Base-by-base conservation (phyloP, 2,329 filamentous ascomycete genomes). In the Davidsoniella virescens region DNA sequence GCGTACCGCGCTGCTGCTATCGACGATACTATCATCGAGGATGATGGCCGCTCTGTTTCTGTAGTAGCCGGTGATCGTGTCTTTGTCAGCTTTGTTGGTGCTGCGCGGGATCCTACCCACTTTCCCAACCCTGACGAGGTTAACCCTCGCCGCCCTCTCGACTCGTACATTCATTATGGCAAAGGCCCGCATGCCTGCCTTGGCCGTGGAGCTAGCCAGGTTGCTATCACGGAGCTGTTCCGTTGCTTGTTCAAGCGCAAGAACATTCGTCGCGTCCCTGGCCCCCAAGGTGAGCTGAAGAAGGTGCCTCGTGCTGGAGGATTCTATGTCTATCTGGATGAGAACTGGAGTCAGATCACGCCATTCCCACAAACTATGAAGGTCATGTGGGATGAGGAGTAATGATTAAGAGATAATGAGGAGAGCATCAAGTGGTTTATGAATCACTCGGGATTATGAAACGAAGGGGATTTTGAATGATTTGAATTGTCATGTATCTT, bases 181-280 rank as follows among this genome's bases (percentile, higher is more conserved):
- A 66, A 71, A 1, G 82, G 80, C 0, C 71, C 79, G 4, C 76
- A 84, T 57, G 67, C 72, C 2, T 79, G 75, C 53, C 67, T 86
- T 0, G 81, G 80, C 1, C 69, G 69, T 23, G 73, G 79, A 14
- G 70, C 75, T 10, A 76, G 71, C 59, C 70, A 78, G 54, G 68
- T 77, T 2, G 80, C 77, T 0, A 64, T 87, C 52, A 75, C 76
- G 0, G 75, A 80, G 55, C 80, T 86, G 69, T 73, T 87, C 62
- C 75, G 82, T 44, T 72, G 74, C 1, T 64, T 85, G 2, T 82
- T 81, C 57, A 66, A 70, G 52, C 67, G 77, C 56, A 69, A 73
- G 56, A 78, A 77, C 49, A 61, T 87, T 9, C 67, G 77, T 5
- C 69, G 78, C 26, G 78, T 75, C 0, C 66, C 74, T 0, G 83